Evolutionary conservation across 2,329 filamentous ascomycete genomes (phyloP), one percentile per base, ranked within the genome.

Genomic region (Fusarium tuaranense): DNA sequence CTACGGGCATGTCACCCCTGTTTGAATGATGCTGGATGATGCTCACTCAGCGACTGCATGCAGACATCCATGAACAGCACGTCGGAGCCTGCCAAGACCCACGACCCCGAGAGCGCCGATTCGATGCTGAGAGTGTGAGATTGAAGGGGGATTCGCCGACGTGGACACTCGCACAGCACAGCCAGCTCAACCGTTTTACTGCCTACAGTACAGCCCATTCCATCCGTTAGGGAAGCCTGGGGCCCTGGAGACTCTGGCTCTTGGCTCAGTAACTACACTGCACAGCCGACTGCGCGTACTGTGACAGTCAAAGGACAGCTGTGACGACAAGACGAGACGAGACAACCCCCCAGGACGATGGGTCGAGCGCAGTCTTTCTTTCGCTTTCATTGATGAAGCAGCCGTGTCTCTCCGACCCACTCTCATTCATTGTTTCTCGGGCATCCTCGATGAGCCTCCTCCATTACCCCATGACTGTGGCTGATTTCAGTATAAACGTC

Each of bases 401-500:
- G 51, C 27, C 51, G 61, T 62, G 20, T 65, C 51, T 66, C 30
- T 41, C n/a, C n/a, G 63, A 44, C 57, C 62, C 68, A 66, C 68
- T 64, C 30, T 58, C 48, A 53, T 57, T 58, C 48, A 53, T 57
- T 75, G 48, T 70, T 61, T 63, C 65, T 66, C 51, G 58, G 55
- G 38, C 61, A n/a, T 66, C 51, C 65, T 63, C 32, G 51, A 63
- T 66, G 48, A 65, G 68, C 57, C 44, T 65, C 57, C 44, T 65
- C 51, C 46, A 53, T 69, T 53, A 55, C 36, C 36, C 60, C 41
- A 46, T 44, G 38, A 69, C 36, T 62, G 76, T 77, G 76, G 76
- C 76, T 78, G 69, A 65, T 73, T 66, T 51, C 27, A 22, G 51
- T 34, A 58, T 63, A 69, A 70, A 75, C 75, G 76, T 78, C 76